Base-by-base conservation (phyloP, 352 stramenopile species). In the Elongisporangium undulatum region DNA sequence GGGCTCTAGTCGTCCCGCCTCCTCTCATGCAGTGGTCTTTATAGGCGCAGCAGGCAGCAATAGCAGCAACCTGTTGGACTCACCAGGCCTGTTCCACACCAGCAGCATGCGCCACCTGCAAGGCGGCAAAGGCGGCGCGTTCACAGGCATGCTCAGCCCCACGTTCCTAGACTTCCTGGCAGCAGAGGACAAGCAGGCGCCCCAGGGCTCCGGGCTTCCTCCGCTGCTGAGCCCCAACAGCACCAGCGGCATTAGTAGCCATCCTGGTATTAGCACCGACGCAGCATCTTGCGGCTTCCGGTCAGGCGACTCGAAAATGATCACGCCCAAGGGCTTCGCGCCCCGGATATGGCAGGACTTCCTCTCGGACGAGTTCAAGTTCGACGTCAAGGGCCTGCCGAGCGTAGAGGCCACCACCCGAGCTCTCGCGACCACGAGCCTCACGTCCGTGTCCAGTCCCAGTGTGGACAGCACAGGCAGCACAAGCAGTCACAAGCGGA, bases 151-250 rank as follows among this genome's bases (percentile, higher is more conserved):
- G 71, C 81, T 93, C 56, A 93, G 83, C 41, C 83, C 83, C 0
- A 91, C 79, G 41, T 89, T 93, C 55, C 66, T 93, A 56, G 83
- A 91, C 53, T 86, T 90, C 56, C 64, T 91, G 51, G 78, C 79
- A 51, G 69, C 60, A 8, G 70, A 77, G 61, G 77, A 61, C 60
- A 79, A 92, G 57, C 79, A 91, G 58, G 85, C 87, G 56, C 75
- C 66, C 9, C 56, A 74, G 19, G 53, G 66, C 29, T 9, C 29
- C 1, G 29, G 29, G 8, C 29, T 41, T 13, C 4, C 29, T 41
- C 29, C 29, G 8, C 29, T 41, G 5, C 8, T 41, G 8, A 41
- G 29, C 9, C 29, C 29, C 29, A 41, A 41, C 29, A 41, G 29
- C 9, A 41, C 29, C 8, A 41, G 29, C 29, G 29, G 29, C 29